Evolutionary conservation across 345 rosid species (phyloP).

Genomic region (Populus ilicifolia): DNA sequence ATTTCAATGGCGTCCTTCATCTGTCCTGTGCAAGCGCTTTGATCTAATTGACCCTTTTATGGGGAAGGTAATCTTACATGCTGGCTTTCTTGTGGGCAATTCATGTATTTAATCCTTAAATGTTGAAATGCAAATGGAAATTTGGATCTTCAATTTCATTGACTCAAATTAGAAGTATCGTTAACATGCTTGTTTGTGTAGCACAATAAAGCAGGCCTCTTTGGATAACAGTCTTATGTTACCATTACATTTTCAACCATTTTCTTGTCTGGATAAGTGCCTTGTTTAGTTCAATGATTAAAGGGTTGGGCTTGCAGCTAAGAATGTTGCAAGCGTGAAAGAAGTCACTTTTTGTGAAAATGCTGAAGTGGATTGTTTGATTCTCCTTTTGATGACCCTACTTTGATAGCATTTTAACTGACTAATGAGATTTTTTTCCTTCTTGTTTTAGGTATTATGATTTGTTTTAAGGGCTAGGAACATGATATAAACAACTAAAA

Average conservation of each 20-base stretch:
- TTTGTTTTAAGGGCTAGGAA: neutral
- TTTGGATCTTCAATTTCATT: neutral
- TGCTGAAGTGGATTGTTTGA: neutral
- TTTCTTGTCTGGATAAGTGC: neutral
- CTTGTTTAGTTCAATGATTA: neutral
- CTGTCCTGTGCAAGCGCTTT: constrained; percentile 91
- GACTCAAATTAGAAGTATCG: too few relatives aligned
- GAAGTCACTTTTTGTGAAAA: neutral
- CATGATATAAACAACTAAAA: neutral
- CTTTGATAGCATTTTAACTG: neutral
- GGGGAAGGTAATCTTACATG: constrained; percentile 69
- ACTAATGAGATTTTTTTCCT: neutral
- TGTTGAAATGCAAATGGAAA: neutral
- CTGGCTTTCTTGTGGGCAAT: neutral
- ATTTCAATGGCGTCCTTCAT: constrained; percentile 89
- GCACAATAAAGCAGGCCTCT: neutral
- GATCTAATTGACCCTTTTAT: constrained; percentile 89
- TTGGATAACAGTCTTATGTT: neutral
- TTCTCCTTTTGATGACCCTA: neutral
- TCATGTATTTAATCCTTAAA: neutral
- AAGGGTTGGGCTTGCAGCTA: neutral
- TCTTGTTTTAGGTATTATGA: neutral
- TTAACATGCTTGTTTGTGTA: too few relatives aligned
- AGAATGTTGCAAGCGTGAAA: neutral
- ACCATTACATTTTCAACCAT: too few relatives aligned